phyloP scores from a whole-genome alignment of 495 filamentous ascomycete species.

The Neurospora pannonica region DNA sequence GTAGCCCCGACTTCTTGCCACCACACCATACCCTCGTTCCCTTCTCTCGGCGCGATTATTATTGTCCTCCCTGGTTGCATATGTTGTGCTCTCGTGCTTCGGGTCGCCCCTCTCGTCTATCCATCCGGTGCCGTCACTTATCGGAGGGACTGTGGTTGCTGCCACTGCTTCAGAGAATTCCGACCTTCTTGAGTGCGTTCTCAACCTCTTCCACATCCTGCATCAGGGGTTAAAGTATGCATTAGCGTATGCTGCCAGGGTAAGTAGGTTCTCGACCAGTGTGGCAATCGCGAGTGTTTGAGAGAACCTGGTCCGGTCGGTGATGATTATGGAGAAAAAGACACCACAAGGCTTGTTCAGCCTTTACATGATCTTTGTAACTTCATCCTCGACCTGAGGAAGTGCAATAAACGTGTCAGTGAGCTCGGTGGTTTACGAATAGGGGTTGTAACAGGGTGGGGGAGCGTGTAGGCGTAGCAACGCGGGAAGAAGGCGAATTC shows the following conservation, averaged over 20 bases:
- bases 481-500: slow-evolving; percentile 3
- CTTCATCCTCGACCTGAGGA: slow-evolving; percentile 85
- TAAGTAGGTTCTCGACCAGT: not conserved
- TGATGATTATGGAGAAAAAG: slow-evolving; percentile 1
- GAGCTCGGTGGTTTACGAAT: slow-evolving; percentile 14
- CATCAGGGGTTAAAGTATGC: slow-evolving; percentile 11
- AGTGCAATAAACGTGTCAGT: slow-evolving; percentile 46
- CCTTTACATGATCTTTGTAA: slow-evolving; percentile 88
- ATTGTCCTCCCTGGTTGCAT: not conserved
- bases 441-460: not conserved
- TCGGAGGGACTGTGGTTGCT: not conserved
- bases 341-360: slow-evolving; percentile 17
- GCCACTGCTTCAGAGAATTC: slow-evolving; percentile 26
- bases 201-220: slow-evolving; percentile 28
- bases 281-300: slow-evolving; percentile 3
- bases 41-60: not conserved
- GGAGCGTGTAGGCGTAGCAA: not conserved
- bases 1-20: slow-evolving; percentile 14
- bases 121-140: not conserved
- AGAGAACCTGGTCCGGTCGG: slow-evolving; percentile 2
- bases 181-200: slow-evolving; percentile 26
- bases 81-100: not conserved
- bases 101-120: not conserved
- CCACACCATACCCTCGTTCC: not conserved
- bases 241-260: slow-evolving; percentile 9